phyloP scores from a whole-genome alignment of 139 green algal species.

The Ostreobium quekettii region DNA sequence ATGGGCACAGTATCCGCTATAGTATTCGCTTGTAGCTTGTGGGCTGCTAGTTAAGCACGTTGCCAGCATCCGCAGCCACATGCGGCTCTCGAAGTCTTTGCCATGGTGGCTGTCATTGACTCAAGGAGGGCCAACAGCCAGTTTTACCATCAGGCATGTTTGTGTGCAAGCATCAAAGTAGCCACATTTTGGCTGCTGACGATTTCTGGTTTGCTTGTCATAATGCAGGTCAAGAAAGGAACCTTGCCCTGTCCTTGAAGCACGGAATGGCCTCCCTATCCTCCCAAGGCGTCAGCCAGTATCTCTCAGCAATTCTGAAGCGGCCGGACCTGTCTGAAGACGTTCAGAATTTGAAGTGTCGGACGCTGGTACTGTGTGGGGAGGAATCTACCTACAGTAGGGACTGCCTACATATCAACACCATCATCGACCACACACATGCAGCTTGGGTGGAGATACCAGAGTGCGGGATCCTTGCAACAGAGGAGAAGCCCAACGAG shows the following conservation, averaged over 20 bases:
- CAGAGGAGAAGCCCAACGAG: constrained; percentile 28
- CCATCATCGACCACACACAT: constrained; percentile 8
- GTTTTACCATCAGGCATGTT: not conserved
- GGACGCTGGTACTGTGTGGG: constrained; percentile 31
- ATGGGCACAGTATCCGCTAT: too few species aligned
- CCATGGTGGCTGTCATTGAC: not conserved
- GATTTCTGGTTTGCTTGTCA: not conserved
- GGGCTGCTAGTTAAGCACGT: not conserved
- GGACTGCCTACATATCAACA: constrained; percentile 28
- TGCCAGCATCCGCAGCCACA: not conserved
- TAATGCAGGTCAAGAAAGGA: not conserved
- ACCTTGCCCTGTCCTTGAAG: constrained; percentile 1
- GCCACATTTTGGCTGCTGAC: not conserved
- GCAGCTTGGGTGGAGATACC: constrained; percentile 28
- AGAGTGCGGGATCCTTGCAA: constrained; percentile 19
- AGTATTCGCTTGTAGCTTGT: too few species aligned
- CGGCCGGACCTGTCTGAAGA: constrained; percentile 1
- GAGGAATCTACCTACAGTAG: constrained; percentile 22
- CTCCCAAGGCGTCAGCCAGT: constrained; percentile 16
- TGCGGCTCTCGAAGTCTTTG: too few species aligned
- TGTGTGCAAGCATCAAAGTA: not conserved
- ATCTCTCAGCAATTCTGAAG: constrained; percentile 21
- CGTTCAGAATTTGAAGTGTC: constrained; percentile 19
- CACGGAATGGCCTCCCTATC: constrained; percentile 19
- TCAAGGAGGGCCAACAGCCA: not conserved